Percentiles rank a stretch among this genome's conserved stretches.
phyloP scores from a whole-genome alignment of 495 filamentous ascomycete species.

The Aspergillus funiculosus region DNA sequence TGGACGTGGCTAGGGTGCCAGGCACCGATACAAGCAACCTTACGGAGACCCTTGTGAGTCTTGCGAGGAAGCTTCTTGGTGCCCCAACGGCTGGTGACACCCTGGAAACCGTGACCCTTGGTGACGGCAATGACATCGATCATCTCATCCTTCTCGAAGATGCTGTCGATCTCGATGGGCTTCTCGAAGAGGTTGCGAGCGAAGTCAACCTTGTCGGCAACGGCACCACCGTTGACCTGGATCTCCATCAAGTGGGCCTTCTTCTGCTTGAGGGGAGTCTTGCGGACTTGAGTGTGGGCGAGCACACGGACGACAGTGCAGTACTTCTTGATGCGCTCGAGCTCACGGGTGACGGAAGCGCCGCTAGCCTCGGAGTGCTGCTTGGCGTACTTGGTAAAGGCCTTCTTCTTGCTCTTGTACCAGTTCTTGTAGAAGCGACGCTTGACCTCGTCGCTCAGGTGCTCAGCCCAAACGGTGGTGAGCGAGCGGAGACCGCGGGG shows the following conservation, averaged over 20 bases:
- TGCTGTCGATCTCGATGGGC: slow-evolving; percentile 80
- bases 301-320: slow-evolving; percentile 99
- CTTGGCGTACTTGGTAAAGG: slow-evolving; percentile 99
- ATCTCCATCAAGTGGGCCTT: slow-evolving; percentile 99
- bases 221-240: slow-evolving; percentile 96
- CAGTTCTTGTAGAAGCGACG: slow-evolving; percentile 99
- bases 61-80: slow-evolving; percentile 99
- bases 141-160: slow-evolving; percentile 99
- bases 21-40: slow-evolving; percentile 99
- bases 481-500: slow-evolving; percentile 98
- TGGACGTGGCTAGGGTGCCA: slow-evolving; percentile 99
- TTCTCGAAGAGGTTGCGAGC: slow-evolving; percentile 96
- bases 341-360: slow-evolving; percentile 85
- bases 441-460: slow-evolving; percentile 96
- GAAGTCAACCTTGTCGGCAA: slow-evolving; percentile 95
- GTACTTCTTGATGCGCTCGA: slow-evolving; percentile 99
- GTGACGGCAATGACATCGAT: slow-evolving; percentile 99
- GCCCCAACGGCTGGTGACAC: slow-evolving; percentile 97
- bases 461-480: slow-evolving; percentile 99
- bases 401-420: slow-evolving; percentile 99
- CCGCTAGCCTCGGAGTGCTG: slow-evolving; percentile 92
- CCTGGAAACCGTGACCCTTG: slow-evolving; percentile 97
- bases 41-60: slow-evolving; percentile 99
- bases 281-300: slow-evolving; percentile 98
- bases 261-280: slow-evolving; percentile 99